Conservation (phyloP, 345 rosid genomes). For the Fremontodendron californicum region DNA sequence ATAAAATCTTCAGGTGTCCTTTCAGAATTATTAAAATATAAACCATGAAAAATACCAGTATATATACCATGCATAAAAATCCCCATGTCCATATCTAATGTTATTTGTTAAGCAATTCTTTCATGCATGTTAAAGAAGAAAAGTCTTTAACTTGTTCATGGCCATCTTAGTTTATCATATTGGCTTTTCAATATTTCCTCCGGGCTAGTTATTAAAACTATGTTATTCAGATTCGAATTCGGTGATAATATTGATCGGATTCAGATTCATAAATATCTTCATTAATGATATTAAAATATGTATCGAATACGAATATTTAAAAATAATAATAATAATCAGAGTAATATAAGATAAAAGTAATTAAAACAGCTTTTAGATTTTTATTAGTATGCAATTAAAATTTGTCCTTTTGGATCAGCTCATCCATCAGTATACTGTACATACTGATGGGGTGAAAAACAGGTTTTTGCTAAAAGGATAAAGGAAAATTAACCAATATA, state of each 20-base stretch:
- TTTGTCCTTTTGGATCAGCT: not conserved
- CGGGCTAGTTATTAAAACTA: no score
- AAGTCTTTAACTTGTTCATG: no score
- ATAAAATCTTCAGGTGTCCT: conserved; percentile 4
- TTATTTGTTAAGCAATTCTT: not conserved
- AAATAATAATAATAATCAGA: no score
- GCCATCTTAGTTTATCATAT: not conserved
- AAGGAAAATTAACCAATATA: not conserved
- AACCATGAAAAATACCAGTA: no score
- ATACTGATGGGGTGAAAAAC: not conserved
- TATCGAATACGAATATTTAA: no score
- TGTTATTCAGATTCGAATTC: no score
- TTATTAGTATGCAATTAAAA: not conserved
- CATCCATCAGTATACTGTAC: not conserved
- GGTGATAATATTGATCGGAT: no score
- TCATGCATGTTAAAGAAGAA: no score
- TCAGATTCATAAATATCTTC: no score
- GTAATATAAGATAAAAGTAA: no score
- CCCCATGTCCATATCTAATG: not conserved
- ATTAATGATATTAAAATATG: no score
- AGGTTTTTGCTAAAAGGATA: not conserved
- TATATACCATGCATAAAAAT: not conserved
- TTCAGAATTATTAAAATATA: no score
- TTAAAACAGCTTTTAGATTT: not conserved
- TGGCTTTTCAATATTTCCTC: not conserved